Evolutionary conservation across 1,139 yeast genomes (phyloP), one percentile per base, ranked within the genome.

Genomic region (Suhomyces chickasaworum): DNA sequence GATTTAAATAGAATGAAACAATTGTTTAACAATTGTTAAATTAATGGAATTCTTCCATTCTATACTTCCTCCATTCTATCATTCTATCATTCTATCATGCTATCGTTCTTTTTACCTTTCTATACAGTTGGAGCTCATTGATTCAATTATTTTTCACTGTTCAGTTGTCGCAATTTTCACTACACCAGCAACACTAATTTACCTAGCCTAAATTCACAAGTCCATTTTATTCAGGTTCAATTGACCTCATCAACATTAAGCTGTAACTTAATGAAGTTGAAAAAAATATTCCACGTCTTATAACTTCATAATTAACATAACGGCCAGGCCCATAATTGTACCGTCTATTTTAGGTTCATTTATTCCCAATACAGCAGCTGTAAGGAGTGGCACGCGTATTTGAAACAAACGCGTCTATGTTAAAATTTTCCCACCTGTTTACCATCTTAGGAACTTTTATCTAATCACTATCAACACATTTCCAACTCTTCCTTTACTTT

Each of bases 371-470:
- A 20, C 29, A 25, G 41, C 37, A 25, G 25, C 50, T 43, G 46
- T 42, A 46, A 47, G 50, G 50, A 41, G 50, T 40, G 40, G 23
- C 18, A 44, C 50, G 47, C 47, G 50, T 44, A 18, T 16, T 29
- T 46, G 36, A 35, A 34, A 38, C 43, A 31, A 33, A 43, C 46
- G 47, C 47, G 47, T 47, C 40, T 20, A 29, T 30, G 39, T 29
- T 23, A 44, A 44, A 47, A 47, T 44, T 47, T 47, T 47, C 47
- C 35, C 17, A 29, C 42, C 42, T 46, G 47, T 47, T 47, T 47
- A 47, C 50, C 30, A 21, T 37, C 30, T 42, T 37, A 20, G 36
- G 37, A 15, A 29, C 29, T 29, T 42, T 32, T 38, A 33, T 38
- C 41, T 42, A 25, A 42, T 42, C 41, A 13, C 32, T 36, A n/a